These are phyloP conservation scores for Lichina pygmaea DNA, from an alignment of 495 filamentous ascomycete genomes.

Conservation along the genomic window DNA sequence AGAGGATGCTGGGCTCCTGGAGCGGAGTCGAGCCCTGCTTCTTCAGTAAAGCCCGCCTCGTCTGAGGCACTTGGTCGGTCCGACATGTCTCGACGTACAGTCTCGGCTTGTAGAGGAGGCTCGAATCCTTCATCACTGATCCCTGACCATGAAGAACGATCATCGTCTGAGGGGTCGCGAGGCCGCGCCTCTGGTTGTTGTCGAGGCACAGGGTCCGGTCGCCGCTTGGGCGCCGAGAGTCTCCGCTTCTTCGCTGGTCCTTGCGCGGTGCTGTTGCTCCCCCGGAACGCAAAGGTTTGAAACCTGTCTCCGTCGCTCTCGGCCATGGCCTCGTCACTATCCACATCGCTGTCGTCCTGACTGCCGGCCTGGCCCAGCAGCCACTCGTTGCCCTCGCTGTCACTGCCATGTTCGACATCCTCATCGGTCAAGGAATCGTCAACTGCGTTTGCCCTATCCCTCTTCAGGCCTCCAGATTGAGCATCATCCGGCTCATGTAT, in stretches of 20 bases:
- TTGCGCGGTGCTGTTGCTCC: slow-evolving; percentile 27
- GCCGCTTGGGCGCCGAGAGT: slow-evolving; percentile 9
- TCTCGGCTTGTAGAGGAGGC: no score
- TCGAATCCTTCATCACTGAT: no score
- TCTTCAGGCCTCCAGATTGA: slow-evolving; percentile 12
- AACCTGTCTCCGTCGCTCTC: slow-evolving; percentile 65
- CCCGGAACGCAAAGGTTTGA: slow-evolving; percentile 45
- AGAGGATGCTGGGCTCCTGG: no score
- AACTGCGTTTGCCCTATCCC: no score
- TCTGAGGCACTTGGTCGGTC: no score
- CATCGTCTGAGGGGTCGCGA: slow-evolving; percentile 20
- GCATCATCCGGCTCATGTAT: slow-evolving; percentile 7
- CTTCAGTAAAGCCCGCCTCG: no score
- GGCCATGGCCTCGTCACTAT: slow-evolving; percentile 39
- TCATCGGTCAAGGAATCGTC: neutral
- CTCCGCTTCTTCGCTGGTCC: slow-evolving; percentile 7
- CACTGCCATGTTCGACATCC: slow-evolving; percentile 10
- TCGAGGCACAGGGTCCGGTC: slow-evolving; percentile 20
- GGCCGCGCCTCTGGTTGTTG: slow-evolving; percentile 18
- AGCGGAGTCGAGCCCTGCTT: no score
- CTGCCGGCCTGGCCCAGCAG: slow-evolving; percentile 25
- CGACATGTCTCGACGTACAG: no score
- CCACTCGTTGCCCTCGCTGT: slow-evolving; percentile 80
- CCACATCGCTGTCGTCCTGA: slow-evolving; percentile 45
- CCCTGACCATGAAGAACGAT: no score